These are phyloP conservation scores for Hawksworthiomyces lignivorus DNA, from an alignment of 2,329 filamentous ascomycete species.

Conservation along the genomic window DNA sequence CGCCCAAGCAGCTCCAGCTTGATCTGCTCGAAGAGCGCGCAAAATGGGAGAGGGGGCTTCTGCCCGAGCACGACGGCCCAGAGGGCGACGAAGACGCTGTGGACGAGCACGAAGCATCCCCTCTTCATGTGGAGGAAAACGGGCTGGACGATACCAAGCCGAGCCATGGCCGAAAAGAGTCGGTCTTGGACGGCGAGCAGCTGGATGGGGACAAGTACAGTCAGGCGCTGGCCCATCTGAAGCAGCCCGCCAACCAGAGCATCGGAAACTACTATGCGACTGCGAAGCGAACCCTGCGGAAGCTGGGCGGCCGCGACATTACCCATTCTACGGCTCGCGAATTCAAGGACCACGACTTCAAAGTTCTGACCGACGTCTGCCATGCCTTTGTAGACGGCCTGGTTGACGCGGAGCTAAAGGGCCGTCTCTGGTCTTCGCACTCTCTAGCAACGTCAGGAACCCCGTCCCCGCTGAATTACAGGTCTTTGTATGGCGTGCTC, in stretches of 20 bases:
- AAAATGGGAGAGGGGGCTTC: slow-evolving; percentile 61
- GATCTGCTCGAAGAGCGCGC: slow-evolving; percentile 57
- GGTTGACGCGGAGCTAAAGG: slow-evolving; percentile 35
- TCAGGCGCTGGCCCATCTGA: slow-evolving; percentile 22
- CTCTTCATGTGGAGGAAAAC: not conserved
- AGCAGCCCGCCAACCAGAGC: slow-evolving; percentile 33
- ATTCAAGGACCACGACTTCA: slow-evolving; percentile 37
- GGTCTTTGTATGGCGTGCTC: slow-evolving; percentile 46
- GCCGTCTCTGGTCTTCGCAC: slow-evolving; percentile 36
- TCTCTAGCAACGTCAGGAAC: slow-evolving; percentile 35
- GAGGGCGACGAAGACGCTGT: slow-evolving; percentile 24
- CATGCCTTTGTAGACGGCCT: slow-evolving; percentile 49
- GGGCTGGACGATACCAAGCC: not conserved
- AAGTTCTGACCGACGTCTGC: slow-evolving; percentile 43
- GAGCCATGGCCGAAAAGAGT: slow-evolving; percentile 8
- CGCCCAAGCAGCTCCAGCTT: slow-evolving; percentile 50
- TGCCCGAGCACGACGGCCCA: slow-evolving; percentile 27
- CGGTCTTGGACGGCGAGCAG: slow-evolving; percentile 5
- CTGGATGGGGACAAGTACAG: slow-evolving; percentile 9
- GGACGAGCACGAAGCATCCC: slow-evolving; percentile 12
- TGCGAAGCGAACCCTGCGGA: slow-evolving; percentile 43
- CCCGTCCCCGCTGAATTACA: slow-evolving; percentile 24
- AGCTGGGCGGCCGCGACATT: slow-evolving; percentile 42
- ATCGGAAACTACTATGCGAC: slow-evolving; percentile 39
- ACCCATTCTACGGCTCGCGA: slow-evolving; percentile 37